Evolutionary conservation across 352 stramenopile species (phyloP).

Genomic region (Pythium dissimile): DNA sequence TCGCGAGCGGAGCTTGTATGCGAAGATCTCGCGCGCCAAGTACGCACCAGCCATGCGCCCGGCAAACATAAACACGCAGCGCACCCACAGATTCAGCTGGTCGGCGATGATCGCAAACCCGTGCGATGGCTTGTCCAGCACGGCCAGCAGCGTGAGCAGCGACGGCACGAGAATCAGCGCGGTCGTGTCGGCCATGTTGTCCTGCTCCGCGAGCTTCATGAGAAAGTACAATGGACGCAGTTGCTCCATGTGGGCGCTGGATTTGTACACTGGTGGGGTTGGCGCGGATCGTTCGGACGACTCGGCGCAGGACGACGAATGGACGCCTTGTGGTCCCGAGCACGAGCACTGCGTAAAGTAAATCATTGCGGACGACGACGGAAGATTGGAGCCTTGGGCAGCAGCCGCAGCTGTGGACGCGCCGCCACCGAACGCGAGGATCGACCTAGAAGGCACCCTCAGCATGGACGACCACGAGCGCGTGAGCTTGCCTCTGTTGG

Average conservation of each 20-base stretch:
- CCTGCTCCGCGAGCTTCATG: constrained; percentile 86
- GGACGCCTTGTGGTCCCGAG: background rate
- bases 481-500: background rate
- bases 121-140: constrained; percentile 70
- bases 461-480: constrained; percentile 4
- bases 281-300: background rate
- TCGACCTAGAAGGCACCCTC: constrained; percentile 4
- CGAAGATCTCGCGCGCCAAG: constrained; percentile 82
- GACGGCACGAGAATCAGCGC: constrained; percentile 83
- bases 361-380: constrained; percentile 16
- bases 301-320: background rate
- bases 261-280: background rate
- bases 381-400: background rate
- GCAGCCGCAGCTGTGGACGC: background rate
- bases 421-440: constrained; percentile 10
- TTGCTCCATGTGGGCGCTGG: constrained; percentile 25
- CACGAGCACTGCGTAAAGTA: constrained; percentile 20
- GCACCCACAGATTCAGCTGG: constrained; percentile 78
- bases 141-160: constrained; percentile 65
- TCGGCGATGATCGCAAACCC: constrained; percentile 59
- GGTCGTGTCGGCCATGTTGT: constrained; percentile 87
- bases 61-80: constrained; percentile 83
- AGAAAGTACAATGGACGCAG: constrained; percentile 79
- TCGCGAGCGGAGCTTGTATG: constrained; percentile 68
- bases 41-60: constrained; percentile 67